phyloP scores from a whole-genome alignment of 768 basidiomycete genomes.

The Boletus tylopilopsis region DNA sequence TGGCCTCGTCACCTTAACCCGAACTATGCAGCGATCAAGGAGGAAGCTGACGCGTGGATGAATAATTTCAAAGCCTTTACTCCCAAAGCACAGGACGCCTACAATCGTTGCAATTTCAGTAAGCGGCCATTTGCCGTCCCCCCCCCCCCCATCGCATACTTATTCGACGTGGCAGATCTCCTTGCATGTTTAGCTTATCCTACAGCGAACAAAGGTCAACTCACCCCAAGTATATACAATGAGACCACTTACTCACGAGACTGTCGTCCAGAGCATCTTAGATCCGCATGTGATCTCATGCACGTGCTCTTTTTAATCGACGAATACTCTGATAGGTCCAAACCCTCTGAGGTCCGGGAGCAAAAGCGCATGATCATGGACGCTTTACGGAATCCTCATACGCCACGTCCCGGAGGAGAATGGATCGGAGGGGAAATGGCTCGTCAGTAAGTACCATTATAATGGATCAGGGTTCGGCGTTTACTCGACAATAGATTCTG shows the following conservation, averaged over 20 bases:
- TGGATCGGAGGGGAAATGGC: slow-evolving; percentile 16
- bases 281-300: slow-evolving; percentile 48
- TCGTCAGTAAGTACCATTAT: slow-evolving; percentile 11
- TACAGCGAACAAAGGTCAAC: slow-evolving; percentile 7
- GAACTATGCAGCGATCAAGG: background rate
- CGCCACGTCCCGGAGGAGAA: slow-evolving; percentile 11
- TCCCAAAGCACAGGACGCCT: slow-evolving; percentile 13
- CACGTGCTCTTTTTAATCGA: slow-evolving; percentile 49
- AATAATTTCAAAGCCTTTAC: slow-evolving; percentile 4
- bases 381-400: slow-evolving; percentile 11
- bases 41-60: slow-evolving; percentile 9
- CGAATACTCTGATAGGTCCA: slow-evolving; percentile 44
- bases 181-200: slow-evolving; percentile 10
- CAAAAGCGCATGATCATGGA: slow-evolving; percentile 22
- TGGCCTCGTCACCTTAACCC: slow-evolving; percentile 12
- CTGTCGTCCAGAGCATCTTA: slow-evolving; percentile 14
- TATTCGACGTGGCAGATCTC: slow-evolving; percentile 3
- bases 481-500: slow-evolving; percentile 10
- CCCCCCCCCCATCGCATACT: no score
- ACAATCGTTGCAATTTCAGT: slow-evolving; percentile 10
- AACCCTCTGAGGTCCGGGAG: slow-evolving; percentile 27
- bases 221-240: background rate
- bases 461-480: no score
- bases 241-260: background rate
- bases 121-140: background rate